Base-by-base conservation (phyloP, 768 basidiomycete species). In the Tylopilus vinaceipallidus region DNA sequence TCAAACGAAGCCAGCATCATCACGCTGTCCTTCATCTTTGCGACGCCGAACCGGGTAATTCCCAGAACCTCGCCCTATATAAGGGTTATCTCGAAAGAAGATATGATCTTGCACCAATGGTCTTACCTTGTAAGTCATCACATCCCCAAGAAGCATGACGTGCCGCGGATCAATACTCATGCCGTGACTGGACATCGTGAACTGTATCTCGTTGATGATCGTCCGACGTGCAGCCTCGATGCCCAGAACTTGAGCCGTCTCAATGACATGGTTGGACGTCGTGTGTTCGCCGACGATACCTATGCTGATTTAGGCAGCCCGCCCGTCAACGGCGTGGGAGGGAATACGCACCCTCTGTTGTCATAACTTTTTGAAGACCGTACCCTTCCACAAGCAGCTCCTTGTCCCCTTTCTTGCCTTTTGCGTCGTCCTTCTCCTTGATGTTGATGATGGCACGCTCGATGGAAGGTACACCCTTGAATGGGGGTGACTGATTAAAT, bases 1-100 rank as follows among this genome's bases (percentile, higher is more conserved):
- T 99, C 97, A 69, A 99, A 99, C 22, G 93, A 97, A 10, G 97
- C 97, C 60, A 98, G 75, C 97, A 98, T 99, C 61, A 99, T 81
- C 1, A 98, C 95, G 61, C 91, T 93, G 70, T 99, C 97, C 70
- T 98, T 98, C 93, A 98, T 98, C 74, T 98, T 98, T 8, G 95
- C 91, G 22, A 99, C 95, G 64, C 97, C 97, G 70, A 98, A 98
- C 26, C 97, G 89, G 7, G 97, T 99, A 68, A 99, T 98, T 38
- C 97, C 97, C 44, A 99, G 73, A 1, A 98, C 94, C 66, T 98
- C 95, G 36, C 97, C 97, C 91, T 95, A 64, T 1, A 34, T 1
- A 3, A n/a, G 11, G 1, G 13, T 37, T 1, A 29, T n/a, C 23
- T 40, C 9, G 37, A 3, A n/a, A 30, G 39, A 39, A 19, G 14